Evolutionary conservation across 2,329 filamentous ascomycete species (phyloP), one percentile per base, ranked within the genome.

Genomic region (Talaromyces albobiverticillius): DNA sequence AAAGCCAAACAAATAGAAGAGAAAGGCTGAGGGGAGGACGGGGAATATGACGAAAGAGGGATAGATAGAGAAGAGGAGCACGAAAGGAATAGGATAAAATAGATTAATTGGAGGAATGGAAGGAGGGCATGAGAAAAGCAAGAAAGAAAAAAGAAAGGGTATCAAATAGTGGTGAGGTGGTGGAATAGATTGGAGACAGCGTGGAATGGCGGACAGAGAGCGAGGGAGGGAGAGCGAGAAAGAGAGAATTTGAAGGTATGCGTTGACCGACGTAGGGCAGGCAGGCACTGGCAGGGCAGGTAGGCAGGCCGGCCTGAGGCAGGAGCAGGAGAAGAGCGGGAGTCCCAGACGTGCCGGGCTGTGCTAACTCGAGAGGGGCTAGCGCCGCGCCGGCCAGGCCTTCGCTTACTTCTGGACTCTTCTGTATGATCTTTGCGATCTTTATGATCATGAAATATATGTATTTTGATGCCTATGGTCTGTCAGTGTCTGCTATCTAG

Each of bases 31-130:
- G 38, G 40, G 46, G 46, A 47, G 50, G 42, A 45, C 40, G 40
- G 43, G 34, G 53, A 55, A 23, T 14, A 49, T 49, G 50, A 45
- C 25, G 54, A 38, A 56, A 53, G 50, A 51, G 48, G 29, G 45
- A 36, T 36, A 41, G 45, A 49, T 49, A 38, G 47, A 20, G 26
- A 10, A 43, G 47, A 20, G 26, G 11, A 43, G 48, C 32, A 23
- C 26, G 31, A 20, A 23, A 46, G 31, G 42, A 51, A 49, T 23
- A 45, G 40, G 40, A 58, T 59, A 61, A 46, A 59, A 63, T 60
- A 57, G 55, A 58, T 65, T 60, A 55, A 61, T 59, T 52, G 58
- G 53, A 60, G 67, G 59, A 60, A 61, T 46, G 59, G 63, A 60
- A 55, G 54, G 59, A 62, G 55, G 58, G 64, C 61, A 56, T 60